Evolutionary conservation across 139 green algal species (phyloP), one percentile per base, ranked within the genome.

Genomic region (Bryopsis sp.): DNA sequence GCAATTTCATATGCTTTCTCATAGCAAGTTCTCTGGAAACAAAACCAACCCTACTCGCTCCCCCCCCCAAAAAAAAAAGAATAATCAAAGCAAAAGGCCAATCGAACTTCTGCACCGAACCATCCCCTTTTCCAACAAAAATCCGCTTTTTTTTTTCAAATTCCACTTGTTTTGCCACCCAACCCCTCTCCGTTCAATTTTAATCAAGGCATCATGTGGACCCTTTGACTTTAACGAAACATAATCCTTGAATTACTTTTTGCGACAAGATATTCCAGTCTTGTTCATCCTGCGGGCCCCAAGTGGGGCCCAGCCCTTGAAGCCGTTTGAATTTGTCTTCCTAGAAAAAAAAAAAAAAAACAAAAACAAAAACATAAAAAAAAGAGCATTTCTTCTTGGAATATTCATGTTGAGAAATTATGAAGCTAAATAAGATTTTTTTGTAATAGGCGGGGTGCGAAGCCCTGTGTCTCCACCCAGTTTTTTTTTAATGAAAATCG

Each of bases 141-240:
- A 11, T 50, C 43, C 15, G 11, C 43, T 50, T 50, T 11, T 26
- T 50, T 15, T 11, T 26, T 50, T 15, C 11, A 15, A 50, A 50
- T 50, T 15, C 15, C 15, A 26, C 11, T 50, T 50, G 11, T 15
- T 50, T 11, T 50, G 19, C 43, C 19, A 19, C 43, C 15, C 19
- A 61, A 19, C 6, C 11, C 22, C 50, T 43, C 32, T 65, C 7
- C 11, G 8, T 39, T 65, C 29, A 65, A n/a, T n/a, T n/a, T n/a
- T n/a, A n/a, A n/a, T n/a, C n/a, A n/a, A n/a, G n/a, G n/a, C n/a
- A n/a, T n/a, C n/a, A n/a, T n/a, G n/a, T n/a, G 58, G 58, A 39
- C 4, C 28, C 58, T 65, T 65, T 65, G 29, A 65, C 58, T 65
- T 39, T 65, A 3, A 33, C 58, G 43, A 65, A 65, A 33, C 39